Evolutionary conservation across 2,329 filamentous ascomycete genomes (phyloP).

Genomic region (Lachnellula subtilissima): DNA sequence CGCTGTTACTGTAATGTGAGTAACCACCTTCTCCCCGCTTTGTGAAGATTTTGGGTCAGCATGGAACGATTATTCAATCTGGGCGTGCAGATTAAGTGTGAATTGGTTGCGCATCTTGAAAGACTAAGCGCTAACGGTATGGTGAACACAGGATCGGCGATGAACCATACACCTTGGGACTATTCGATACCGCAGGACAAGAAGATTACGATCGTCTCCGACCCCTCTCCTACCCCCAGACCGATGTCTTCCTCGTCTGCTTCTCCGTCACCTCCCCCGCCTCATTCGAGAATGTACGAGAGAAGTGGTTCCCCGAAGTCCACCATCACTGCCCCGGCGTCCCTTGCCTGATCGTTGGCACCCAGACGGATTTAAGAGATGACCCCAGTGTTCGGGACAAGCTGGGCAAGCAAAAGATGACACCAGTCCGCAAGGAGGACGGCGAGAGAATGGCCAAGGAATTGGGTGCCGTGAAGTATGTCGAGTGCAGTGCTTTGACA

Average conservation of each 20-base stretch:
- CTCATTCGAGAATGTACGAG: conserved; percentile 97
- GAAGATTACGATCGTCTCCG: conserved; percentile 98
- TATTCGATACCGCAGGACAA: conserved; percentile 98
- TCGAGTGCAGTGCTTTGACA: conserved; percentile 95
- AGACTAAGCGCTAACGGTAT: conserved; percentile 6
- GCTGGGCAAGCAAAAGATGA: conserved; percentile 93
- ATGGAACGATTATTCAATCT: neutral
- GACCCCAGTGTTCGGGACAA: conserved; percentile 85
- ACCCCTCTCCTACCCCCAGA: conserved; percentile 95
- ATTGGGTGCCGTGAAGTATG: conserved; percentile 95
- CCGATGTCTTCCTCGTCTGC: conserved; percentile 97
- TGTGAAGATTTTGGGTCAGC: neutral
- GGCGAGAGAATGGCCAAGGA: conserved; percentile 97
- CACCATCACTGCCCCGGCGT: conserved; percentile 98
- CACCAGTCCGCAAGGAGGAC: conserved; percentile 84
- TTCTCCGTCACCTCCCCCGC: conserved; percentile 97
- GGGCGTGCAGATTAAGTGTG: conserved; percentile 9
- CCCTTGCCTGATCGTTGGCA: conserved; percentile 95
- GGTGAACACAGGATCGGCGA: conserved; percentile 80
- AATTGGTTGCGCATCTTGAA: neutral
- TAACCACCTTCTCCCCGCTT: conserved; percentile 27
- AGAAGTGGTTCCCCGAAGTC: conserved; percentile 99
- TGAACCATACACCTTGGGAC: conserved; percentile 92
- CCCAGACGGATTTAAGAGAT: conserved; percentile 92
- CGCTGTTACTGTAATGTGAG: conserved; percentile 98